A percentile compares a stretch with the other conserved stretches of the same genome.
Evolutionary conservation across 495 filamentous ascomycete species (phyloP).

Genomic region (Hyphodiscus hymeniophilus): DNA sequence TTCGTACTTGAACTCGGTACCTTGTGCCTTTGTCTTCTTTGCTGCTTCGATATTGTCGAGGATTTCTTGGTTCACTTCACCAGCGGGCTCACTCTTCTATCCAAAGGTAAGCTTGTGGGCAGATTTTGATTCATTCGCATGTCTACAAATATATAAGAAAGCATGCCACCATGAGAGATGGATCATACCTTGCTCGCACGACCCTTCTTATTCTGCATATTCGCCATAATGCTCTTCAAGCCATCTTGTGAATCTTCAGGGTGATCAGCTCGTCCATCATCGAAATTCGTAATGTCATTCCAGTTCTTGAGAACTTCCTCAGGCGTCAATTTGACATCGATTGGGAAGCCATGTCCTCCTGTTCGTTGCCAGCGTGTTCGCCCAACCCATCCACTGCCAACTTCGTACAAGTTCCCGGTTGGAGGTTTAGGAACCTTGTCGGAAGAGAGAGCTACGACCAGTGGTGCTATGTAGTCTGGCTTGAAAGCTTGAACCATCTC

Average conservation of each 20-base stretch:
- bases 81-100: conserved; percentile 24
- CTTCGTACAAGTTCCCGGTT: conserved; percentile 91
- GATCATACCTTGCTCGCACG: conserved; percentile 22
- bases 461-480: conserved; percentile 93
- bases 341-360: conserved; percentile 86
- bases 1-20: conserved; percentile 73
- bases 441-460: conserved; percentile 81
- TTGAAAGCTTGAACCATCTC: conserved; percentile 99
- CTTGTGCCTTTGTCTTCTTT: conserved; percentile 58
- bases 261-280: conserved; percentile 84
- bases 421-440: conserved; percentile 77
- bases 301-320: conserved; percentile 75
- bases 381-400: conserved; percentile 90
- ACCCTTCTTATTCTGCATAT: conserved; percentile 65
- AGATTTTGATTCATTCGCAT: conserved; percentile 18
- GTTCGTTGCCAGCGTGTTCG: conserved; percentile 91
- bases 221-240: conserved; percentile 81
- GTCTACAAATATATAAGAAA: conserved; percentile 24
- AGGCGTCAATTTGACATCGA: conserved; percentile 79
- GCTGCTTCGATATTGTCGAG: conserved; percentile 71
- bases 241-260: conserved; percentile 72
- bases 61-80: conserved; percentile 33
- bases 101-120: conserved; percentile 15
- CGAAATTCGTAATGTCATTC: conserved; percentile 76
- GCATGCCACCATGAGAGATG: conserved; percentile 2